phyloP scores from a whole-genome alignment of 2,329 filamentous ascomycete species.

The Herpotrichia juniperi region DNA sequence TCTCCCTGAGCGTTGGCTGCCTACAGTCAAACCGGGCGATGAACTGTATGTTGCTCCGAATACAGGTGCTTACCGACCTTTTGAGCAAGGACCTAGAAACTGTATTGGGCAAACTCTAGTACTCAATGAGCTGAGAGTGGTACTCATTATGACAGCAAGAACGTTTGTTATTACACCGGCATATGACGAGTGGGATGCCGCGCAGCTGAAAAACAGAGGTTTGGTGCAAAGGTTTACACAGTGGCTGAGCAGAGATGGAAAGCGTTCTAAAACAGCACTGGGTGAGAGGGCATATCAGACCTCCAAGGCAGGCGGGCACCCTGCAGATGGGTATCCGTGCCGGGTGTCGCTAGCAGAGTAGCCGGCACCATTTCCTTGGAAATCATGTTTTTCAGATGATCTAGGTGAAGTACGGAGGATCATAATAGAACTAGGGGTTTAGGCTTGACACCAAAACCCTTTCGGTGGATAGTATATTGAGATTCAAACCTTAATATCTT shows the following conservation, averaged over 20 bases:
- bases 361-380: no score
- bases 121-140: constrained; percentile 54
- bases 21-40: background rate
- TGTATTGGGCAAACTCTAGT: constrained; percentile 63
- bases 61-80: constrained; percentile 57
- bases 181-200: constrained; percentile 9
- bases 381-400: no score
- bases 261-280: background rate
- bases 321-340: constrained; percentile 12
- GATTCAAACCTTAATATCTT: no score
- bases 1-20: constrained; percentile 22
- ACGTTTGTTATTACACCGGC: constrained; percentile 50
- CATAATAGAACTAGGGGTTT: no score
- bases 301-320: constrained; percentile 8
- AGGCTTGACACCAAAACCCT: no score
- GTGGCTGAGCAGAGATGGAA: no score
- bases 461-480: no score
- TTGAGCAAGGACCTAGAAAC: constrained; percentile 58
- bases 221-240: background rate
- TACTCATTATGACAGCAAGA: constrained; percentile 54
- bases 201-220: background rate
- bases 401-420: no score
- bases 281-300: constrained; percentile 10
- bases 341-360: no score
- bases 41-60: constrained; percentile 5